Base-by-base conservation (phyloP, 768 basidiomycete species). In the Trametes cinnabarina region DNA sequence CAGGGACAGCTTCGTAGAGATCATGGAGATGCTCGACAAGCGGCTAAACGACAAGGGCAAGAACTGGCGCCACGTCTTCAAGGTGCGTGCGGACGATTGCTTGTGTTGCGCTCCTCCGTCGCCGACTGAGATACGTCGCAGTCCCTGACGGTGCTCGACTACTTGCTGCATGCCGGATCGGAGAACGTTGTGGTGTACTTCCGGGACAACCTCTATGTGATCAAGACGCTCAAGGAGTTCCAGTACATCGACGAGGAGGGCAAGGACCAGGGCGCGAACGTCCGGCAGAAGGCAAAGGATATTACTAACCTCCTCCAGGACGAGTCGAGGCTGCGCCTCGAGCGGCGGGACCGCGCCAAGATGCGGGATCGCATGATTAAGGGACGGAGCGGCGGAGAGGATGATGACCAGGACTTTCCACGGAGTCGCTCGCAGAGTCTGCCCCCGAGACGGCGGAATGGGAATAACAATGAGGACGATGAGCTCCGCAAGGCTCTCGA, bases 21-120 rank as follows among this genome's bases (percentile, higher is more conserved):
- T 99, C 68, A 98, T 99, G 94, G 97, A 99, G 78, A 97, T 98
- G 93, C 81, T 99, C 47, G 97, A 98, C 75, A 98, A 99, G 75
- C 86, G 97, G 50, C 77, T 99, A 61, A 94, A 94, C 66, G 97
- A 99, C 77, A 98, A 97, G 79, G 97, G 97, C 35, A 98, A 98
- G 84, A 98, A 98, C 68, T 99, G 97, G 97, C 83, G 96, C 51
- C 97, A 99, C 78, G 96, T 98, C 57, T 98, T 97, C 84, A 98
- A 98, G 82, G 93, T 87, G 55, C 58, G 79, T 44, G n/a, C 28
- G 15, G 41, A 8, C n/a, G 30, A 32, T 25, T 32, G 51, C 20
- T 19, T 22, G n/a, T 22, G 22, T 22, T 19, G 37, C 42, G 20
- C 37, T 15, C 41, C 11, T 23, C 15, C 37, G 7, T 32, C 12